Conservation (phyloP, 306 rosid genomes). For the Medicago arabica region DNA sequence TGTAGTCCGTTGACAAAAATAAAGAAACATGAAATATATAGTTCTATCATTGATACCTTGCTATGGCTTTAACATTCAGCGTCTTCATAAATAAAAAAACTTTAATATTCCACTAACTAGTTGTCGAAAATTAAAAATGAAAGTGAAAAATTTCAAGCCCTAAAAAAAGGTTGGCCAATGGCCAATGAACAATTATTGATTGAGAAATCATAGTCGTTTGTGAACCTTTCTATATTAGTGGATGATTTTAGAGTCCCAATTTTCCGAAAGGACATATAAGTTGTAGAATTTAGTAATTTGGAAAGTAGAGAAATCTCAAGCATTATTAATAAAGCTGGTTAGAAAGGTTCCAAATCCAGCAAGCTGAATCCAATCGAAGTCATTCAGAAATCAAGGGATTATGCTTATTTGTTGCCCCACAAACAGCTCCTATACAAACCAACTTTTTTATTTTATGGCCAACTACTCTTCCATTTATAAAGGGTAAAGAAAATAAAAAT, state of each 20-base stretch:
- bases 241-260: slow-evolving; percentile 5
- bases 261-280: slow-evolving; percentile 37
- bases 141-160: slow-evolving; percentile 27
- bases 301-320: slow-evolving; percentile 33
- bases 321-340: slow-evolving; percentile 41
- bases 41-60: not conserved
- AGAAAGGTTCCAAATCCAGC: slow-evolving; percentile 55
- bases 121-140: slow-evolving; percentile 21
- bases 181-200: slow-evolving; percentile 40
- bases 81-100: no score
- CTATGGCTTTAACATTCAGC: not conserved
- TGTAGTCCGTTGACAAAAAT: not conserved
- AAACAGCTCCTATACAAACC: not conserved
- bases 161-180: slow-evolving; percentile 15
- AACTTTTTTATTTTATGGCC: slow-evolving; percentile 39
- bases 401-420: slow-evolving; percentile 55
- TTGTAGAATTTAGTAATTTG: slow-evolving; percentile 40
- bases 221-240: slow-evolving; percentile 17
- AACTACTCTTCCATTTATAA: slow-evolving; percentile 32
- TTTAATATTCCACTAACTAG: not conserved
- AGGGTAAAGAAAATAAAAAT: slow-evolving; percentile 8
- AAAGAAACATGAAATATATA: not conserved
- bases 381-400: slow-evolving; percentile 57
- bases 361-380: slow-evolving; percentile 48
- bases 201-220: slow-evolving; percentile 13